Conservation (phyloP, 805 yeast genomes). For the Metschnikowia corniflorae region DNA sequence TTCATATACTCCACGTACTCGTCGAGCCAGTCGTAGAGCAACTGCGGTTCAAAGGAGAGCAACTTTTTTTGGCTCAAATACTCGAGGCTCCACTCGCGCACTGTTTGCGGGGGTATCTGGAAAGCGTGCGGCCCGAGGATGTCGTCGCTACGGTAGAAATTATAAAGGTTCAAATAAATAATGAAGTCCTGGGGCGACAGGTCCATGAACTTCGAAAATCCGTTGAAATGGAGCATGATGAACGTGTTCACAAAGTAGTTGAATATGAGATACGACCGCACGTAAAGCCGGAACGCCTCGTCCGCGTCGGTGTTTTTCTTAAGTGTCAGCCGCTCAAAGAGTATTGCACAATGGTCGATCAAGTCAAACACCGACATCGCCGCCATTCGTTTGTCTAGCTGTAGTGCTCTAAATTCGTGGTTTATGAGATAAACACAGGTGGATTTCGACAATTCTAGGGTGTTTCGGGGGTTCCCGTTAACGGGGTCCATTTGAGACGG, state of each 20-base stretch:
- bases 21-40: constrained; percentile 37
- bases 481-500: too few relatives aligned
- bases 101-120: constrained; percentile 19
- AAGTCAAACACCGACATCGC: constrained; percentile 38
- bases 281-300: constrained; percentile 24
- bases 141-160: constrained; percentile 35
- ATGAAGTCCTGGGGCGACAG: constrained; percentile 37
- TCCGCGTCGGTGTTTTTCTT: constrained; percentile 8
- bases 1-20: constrained; percentile 36
- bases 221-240: constrained; percentile 41
- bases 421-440: constrained; percentile 15
- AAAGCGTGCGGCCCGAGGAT: constrained; percentile 20
- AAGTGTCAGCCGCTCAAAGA: constrained; percentile 32
- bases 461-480: background rate
- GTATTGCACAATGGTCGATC: constrained; percentile 37
- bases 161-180: constrained; percentile 40
- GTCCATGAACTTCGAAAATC: constrained; percentile 39
- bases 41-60: constrained; percentile 33
- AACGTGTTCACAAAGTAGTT: constrained; percentile 42
- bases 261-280: constrained; percentile 39
- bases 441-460: background rate
- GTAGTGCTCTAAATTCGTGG: constrained; percentile 36
- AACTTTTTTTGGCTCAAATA: constrained; percentile 29
- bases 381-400: constrained; percentile 28
- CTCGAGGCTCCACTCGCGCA: constrained; percentile 24